phyloP scores from a whole-genome alignment of 2,329 filamentous ascomycete species.

The Tolypocladium nubicola region DNA sequence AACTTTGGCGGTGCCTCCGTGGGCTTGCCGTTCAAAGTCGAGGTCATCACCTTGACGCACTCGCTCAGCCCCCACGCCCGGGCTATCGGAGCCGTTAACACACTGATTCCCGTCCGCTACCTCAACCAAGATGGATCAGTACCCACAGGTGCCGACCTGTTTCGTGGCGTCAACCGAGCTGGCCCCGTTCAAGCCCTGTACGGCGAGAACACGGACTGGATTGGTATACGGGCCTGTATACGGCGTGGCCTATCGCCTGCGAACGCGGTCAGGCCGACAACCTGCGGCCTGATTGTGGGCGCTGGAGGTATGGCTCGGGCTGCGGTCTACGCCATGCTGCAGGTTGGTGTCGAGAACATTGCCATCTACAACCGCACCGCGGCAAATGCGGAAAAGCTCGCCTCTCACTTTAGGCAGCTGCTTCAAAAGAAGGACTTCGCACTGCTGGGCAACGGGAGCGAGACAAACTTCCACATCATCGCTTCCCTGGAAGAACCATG shows the following conservation, averaged over 20 bases:
- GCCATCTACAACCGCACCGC: constrained; percentile 63
- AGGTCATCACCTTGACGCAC: constrained; percentile 57
- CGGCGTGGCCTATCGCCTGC: constrained; percentile 63
- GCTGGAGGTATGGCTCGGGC: constrained; percentile 70
- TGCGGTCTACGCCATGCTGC: constrained; percentile 67
- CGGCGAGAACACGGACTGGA: constrained; percentile 76
- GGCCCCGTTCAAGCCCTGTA: constrained; percentile 60
- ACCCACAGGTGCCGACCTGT: constrained; percentile 41
- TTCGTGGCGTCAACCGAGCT: constrained; percentile 44
- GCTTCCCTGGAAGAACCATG: constrained; percentile 48
- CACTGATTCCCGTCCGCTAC: constrained; percentile 58
- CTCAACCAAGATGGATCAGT: constrained; percentile 45
- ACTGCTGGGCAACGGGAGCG: constrained; percentile 28
- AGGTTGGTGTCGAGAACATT: constrained; percentile 66
- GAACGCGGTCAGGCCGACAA: constrained; percentile 47
- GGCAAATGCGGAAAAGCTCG: constrained; percentile 56
- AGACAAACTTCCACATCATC: constrained; percentile 47
- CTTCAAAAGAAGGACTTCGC: constrained; percentile 32
- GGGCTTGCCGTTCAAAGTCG: constrained; percentile 65
- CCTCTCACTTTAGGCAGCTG: constrained; percentile 56
- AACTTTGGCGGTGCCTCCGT: constrained; percentile 64
- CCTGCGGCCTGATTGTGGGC: constrained; percentile 49
- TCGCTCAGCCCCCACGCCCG: constrained; percentile 62
- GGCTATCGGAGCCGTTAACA: constrained; percentile 69
- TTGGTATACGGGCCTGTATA: constrained; percentile 65